A percentile compares a stretch with the other conserved stretches of the same genome.
These are phyloP conservation scores for Lomentospora prolificans DNA, from an alignment of 2,329 filamentous ascomycete genomes.

Conservation along the genomic window DNA sequence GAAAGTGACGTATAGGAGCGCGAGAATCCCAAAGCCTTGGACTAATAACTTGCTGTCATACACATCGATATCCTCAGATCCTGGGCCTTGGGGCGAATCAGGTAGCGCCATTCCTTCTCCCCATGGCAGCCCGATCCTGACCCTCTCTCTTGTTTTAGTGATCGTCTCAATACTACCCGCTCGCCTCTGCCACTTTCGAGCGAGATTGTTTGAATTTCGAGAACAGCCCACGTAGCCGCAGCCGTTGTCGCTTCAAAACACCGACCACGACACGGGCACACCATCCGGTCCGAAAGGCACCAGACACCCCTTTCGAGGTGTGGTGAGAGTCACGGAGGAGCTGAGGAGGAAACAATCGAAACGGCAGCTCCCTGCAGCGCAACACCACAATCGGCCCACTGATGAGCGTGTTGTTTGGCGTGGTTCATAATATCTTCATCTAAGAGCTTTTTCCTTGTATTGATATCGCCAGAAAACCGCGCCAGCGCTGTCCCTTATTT, in stretches of 20 bases:
- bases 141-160: neutral
- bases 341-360: neutral
- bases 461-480: neutral
- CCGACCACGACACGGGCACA: neutral
- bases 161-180: no score
- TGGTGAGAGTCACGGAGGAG: neutral
- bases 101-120: neutral
- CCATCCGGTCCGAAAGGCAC: neutral
- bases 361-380: neutral
- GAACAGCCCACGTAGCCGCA: slow-evolving; percentile 1
- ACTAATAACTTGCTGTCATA: slow-evolving; percentile 1
- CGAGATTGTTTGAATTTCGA: neutral
- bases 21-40: neutral
- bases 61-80: neutral
- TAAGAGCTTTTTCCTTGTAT: neutral
- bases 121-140: no score
- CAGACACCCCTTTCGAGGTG: neutral
- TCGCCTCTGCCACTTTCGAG: neutral
- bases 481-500: neutral
- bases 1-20: neutral
- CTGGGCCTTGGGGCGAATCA: neutral
- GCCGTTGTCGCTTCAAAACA: neutral
- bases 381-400: slow-evolving; percentile 1
- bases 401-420: neutral
- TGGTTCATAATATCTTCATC: neutral